Conservation (phyloP, 306 rosid species). For the Inga laurina region DNA sequence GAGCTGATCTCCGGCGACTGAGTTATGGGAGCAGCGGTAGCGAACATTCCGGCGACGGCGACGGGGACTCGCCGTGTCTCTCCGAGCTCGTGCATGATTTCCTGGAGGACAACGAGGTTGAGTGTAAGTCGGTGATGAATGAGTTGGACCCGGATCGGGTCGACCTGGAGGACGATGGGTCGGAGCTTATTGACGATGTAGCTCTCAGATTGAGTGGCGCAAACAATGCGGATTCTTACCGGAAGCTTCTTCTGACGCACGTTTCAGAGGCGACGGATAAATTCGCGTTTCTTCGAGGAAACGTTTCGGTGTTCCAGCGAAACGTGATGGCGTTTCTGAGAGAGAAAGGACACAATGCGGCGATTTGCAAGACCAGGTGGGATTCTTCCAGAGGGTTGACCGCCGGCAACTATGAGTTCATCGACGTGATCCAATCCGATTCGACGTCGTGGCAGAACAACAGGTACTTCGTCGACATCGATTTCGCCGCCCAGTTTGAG, state of each 20-base stretch:
- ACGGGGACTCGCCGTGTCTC: constrained; percentile 52
- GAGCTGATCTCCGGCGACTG: constrained; percentile 34
- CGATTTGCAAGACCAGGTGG: constrained; percentile 82
- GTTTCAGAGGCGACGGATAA: constrained; percentile 49
- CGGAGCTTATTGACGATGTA: constrained; percentile 33
- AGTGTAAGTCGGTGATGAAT: background rate
- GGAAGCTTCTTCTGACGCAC: constrained; percentile 41
- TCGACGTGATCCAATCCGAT: constrained; percentile 55
- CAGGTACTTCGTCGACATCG: constrained; percentile 67
- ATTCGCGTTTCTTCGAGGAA: constrained; percentile 32
- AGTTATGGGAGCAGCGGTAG: constrained; percentile 74
- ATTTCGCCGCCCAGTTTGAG: constrained; percentile 58
- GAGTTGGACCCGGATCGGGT: constrained; percentile 55
- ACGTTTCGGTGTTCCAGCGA: constrained; percentile 33
- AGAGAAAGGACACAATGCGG: constrained; percentile 69
- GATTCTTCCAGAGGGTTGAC: constrained; percentile 44
- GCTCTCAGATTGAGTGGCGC: background rate
- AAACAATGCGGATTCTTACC: constrained; percentile 40
- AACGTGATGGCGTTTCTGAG: constrained; percentile 65
- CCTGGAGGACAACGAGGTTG: constrained; percentile 34
- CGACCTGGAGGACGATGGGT: constrained; percentile 42
- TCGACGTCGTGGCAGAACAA: constrained; percentile 27
- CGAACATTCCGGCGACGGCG: constrained; percentile 59
- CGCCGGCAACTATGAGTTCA: constrained; percentile 67
- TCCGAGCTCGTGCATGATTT: constrained; percentile 73